These are phyloP conservation scores for Pestalotiopsis sp. DNA, from an alignment of 2,329 filamentous ascomycete species.

Conservation along the genomic window DNA sequence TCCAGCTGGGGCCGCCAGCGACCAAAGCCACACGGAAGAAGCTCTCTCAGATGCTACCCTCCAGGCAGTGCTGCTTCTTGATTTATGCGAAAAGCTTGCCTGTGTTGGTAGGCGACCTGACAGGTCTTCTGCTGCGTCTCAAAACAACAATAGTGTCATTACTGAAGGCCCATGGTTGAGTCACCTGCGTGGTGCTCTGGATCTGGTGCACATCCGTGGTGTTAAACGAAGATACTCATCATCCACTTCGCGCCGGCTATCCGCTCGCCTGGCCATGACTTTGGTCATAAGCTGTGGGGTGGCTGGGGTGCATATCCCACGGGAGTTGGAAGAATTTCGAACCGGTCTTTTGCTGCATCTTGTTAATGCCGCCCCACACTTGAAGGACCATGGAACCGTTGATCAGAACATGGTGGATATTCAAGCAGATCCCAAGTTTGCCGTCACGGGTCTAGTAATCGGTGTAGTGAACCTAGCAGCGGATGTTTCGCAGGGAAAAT, in stretches of 20 bases:
- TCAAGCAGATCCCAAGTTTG: conserved; percentile 23
- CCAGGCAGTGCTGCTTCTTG: conserved; percentile 28
- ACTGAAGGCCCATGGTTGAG: conserved; percentile 20
- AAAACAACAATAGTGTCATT: not conserved
- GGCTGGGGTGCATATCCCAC: conserved; percentile 18
- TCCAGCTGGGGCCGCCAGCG: not conserved
- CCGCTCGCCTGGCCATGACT: conserved; percentile 21
- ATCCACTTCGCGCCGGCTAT: conserved; percentile 13
- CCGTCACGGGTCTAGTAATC: conserved; percentile 20
- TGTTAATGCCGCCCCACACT: not conserved
- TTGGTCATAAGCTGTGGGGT: conserved; percentile 17
- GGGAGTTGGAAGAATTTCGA: conserved; percentile 9
- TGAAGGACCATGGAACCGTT: not conserved
- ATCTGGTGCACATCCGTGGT: conserved; percentile 20
- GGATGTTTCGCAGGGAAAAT: conserved; percentile 18
- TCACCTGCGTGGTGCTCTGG: conserved; percentile 25
- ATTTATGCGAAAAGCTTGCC: conserved; percentile 31
- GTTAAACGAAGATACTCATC: conserved; percentile 10
- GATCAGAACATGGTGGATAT: not conserved
- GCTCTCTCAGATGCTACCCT: conserved; percentile 20
- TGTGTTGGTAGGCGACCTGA: not conserved
- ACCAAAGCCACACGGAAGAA: not conserved
- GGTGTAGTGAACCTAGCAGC: conserved; percentile 21
- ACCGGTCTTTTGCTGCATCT: not conserved
- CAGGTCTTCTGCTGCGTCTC: not conserved